Evolutionary conservation across 2,329 filamentous ascomycete species (phyloP), one percentile per base, ranked within the genome.

Genomic region (Xylariaceae sp.): DNA sequence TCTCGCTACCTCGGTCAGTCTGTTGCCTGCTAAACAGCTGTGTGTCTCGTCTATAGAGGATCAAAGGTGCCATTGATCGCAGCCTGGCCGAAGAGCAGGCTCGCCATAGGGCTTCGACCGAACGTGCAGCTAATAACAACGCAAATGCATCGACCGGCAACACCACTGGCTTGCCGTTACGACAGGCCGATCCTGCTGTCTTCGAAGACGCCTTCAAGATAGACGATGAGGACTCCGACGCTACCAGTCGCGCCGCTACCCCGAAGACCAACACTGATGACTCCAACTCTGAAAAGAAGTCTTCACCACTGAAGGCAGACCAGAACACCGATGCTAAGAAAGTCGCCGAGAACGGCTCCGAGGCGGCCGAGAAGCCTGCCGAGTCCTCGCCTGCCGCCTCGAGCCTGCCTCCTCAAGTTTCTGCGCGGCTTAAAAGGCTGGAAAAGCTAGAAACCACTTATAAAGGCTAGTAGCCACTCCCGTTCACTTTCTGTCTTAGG

Each of bases 51-150:
- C 44, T 61, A 13, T 72, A 94, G 89, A 85, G 89, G 79, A 80
- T 96, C 68, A 89, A 90, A 77, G 89, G 88, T 69, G 89, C 88
- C 61, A 91, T 96, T 73, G 90, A 96, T 73, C 86, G 87, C 68
- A 88, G 88, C 69, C 94, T 97, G 69, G 89, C 91, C 69, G 91
- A 96, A 77, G 92, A 97, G 76, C 90, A 96, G 75, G 89, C 90
- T 59, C 88, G 90, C 60, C 88, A 92, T 72, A 83, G 83, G 70
- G 75, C 78, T 54, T 67, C 76, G 47, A 68, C 79, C 63, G 72
- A 79, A 4, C 77, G 79, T 55, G 75, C 81, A 67, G 69, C 73
- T 66, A 74, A 75, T 59, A 68, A 76, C 68, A 68, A 73, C 69
- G 73, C 76, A 60, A 69, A 77, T 74, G 17, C 51, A n/a, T 2